A percentile compares a stretch with the other conserved stretches of the same genome.
Conservation (phyloP, 345 rosid species). For the Brassica juncea region DNA sequence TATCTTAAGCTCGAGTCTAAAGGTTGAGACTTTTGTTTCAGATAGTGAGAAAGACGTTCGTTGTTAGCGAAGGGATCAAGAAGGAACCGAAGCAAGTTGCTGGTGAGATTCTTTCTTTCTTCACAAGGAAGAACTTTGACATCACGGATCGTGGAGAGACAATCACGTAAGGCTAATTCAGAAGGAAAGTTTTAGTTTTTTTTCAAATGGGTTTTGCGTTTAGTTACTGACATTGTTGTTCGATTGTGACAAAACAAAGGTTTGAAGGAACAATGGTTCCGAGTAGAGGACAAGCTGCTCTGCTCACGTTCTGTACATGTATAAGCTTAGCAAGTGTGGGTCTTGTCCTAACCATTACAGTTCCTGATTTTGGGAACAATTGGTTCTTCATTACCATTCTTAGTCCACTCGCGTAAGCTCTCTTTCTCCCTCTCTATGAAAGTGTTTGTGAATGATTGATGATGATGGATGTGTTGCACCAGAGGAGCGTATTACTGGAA, state of each 20-base stretch:
- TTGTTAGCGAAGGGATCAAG: slow-evolving; percentile 50
- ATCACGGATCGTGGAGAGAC: slow-evolving; percentile 88
- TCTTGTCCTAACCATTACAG: slow-evolving; percentile 84
- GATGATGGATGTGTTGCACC: slow-evolving; percentile 21
- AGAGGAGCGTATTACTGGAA: slow-evolving; percentile 93
- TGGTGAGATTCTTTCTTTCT: slow-evolving; percentile 87
- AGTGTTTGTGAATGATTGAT: slow-evolving; percentile 6
- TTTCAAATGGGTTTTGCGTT: not conserved
- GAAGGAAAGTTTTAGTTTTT: not conserved
- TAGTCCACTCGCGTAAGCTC: slow-evolving; percentile 88
- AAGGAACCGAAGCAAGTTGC: slow-evolving; percentile 73
- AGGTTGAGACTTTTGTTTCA: slow-evolving; percentile 30
- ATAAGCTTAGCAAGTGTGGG: slow-evolving; percentile 94
- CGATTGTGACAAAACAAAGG: slow-evolving; percentile 36
- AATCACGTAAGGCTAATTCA: slow-evolving; percentile 64
- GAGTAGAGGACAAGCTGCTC: slow-evolving; percentile 88
- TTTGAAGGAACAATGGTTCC: slow-evolving; percentile 92
- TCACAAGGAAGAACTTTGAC: slow-evolving; percentile 77
- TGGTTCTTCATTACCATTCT: slow-evolving; percentile 83
- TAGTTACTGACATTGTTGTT: slow-evolving; percentile 21
- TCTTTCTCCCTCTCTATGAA: slow-evolving; percentile 9
- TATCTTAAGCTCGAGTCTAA: not conserved
- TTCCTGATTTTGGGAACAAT: slow-evolving; percentile 86
- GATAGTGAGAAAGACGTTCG: slow-evolving; percentile 82
- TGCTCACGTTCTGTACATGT: slow-evolving; percentile 93